A percentile compares a stretch with the other conserved stretches of the same genome.
These are phyloP conservation scores for Bruguiera hainesii DNA, from an alignment of 441 rosid species.

Conservation along the genomic window DNA sequence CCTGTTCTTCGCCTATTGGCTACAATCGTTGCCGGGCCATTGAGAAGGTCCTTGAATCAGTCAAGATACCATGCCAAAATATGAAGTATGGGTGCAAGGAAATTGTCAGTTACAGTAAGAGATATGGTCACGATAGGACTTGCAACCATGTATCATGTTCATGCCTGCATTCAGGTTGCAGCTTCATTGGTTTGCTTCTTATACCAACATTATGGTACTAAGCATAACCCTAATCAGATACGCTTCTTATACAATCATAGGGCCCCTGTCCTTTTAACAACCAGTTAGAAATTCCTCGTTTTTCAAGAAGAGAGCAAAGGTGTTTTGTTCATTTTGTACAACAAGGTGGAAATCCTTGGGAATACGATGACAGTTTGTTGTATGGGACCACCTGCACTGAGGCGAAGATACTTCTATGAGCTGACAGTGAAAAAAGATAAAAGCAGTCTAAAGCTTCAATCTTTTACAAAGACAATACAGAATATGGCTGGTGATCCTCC, in stretches of 20 bases:
- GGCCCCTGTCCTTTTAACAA: slow-evolving; percentile 17
- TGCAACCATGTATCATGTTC: slow-evolving; percentile 45
- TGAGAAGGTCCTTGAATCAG: slow-evolving; percentile 64
- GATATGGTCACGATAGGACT: slow-evolving; percentile 38
- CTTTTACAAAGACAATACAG: slow-evolving; percentile 22
- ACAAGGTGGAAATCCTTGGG: slow-evolving; percentile 17
- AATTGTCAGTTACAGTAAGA: slow-evolving; percentile 29
- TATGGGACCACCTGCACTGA: slow-evolving; percentile 21
- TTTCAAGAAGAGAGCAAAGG: slow-evolving; percentile 37
- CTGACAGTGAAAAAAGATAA: slow-evolving; percentile 22
- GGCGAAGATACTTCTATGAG: slow-evolving; percentile 17
- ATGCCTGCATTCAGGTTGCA: slow-evolving; percentile 48
- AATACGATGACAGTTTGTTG: slow-evolving; percentile 25
- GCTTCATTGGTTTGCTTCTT: slow-evolving; percentile 35
- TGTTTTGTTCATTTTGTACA: slow-evolving; percentile 31
- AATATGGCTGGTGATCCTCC: slow-evolving; percentile 1
- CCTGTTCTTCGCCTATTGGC: slow-evolving; percentile 57
- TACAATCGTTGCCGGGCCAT: slow-evolving; percentile 62
- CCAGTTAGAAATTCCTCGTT: slow-evolving; percentile 8
- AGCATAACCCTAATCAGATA: slow-evolving; percentile 22
- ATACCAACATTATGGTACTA: slow-evolving; percentile 31
- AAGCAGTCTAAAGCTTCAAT: slow-evolving; percentile 24
- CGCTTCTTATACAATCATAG: slow-evolving; percentile 15
- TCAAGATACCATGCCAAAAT: slow-evolving; percentile 42
- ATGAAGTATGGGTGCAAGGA: slow-evolving; percentile 45